Conservation (phyloP, 2,329 filamentous ascomycete species). For the Pseudogymnoascus sp. region DNA sequence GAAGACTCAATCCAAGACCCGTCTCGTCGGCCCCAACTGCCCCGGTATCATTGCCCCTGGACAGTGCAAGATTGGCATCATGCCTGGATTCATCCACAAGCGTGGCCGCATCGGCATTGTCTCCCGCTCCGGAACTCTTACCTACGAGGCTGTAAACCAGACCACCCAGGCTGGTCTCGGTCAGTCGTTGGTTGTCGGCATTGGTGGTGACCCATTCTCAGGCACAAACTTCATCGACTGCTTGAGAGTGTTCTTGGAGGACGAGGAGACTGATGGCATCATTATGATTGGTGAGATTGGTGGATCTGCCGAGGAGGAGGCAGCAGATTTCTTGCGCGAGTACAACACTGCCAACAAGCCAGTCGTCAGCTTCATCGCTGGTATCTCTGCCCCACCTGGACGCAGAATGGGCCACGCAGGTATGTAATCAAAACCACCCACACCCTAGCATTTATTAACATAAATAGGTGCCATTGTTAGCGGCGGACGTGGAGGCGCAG, state of each 20-base stretch:
- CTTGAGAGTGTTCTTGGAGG: slow-evolving; percentile 91
- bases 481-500: slow-evolving; percentile 93
- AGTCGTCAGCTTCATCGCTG: slow-evolving; percentile 95
- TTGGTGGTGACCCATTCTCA: slow-evolving; percentile 96
- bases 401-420: slow-evolving; percentile 98
- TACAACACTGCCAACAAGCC: slow-evolving; percentile 93
- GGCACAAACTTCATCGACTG: slow-evolving; percentile 99
- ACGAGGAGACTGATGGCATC: slow-evolving; percentile 95
- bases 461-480: slow-evolving; percentile 72
- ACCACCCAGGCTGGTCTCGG: slow-evolving; percentile 94
- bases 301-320: slow-evolving; percentile 94
- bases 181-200: slow-evolving; percentile 96
- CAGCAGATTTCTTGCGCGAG: slow-evolving; percentile 87
- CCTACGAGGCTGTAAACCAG: slow-evolving; percentile 99
- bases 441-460: slow-evolving; percentile 16
- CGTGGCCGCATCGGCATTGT: slow-evolving; percentile 97
- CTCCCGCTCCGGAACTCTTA: slow-evolving; percentile 94
- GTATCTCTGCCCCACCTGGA: slow-evolving; percentile 93
- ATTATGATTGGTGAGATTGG: slow-evolving; percentile 99
- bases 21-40: slow-evolving; percentile 95
- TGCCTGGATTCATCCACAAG: slow-evolving; percentile 99
- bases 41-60: slow-evolving; percentile 91
- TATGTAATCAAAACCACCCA: slow-evolving; percentile 26
- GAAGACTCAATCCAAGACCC: slow-evolving; percentile 95
- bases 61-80: slow-evolving; percentile 99